Conservation (phyloP, 1,284 basidiomycete genomes). For the Inonotus hispidus region DNA sequence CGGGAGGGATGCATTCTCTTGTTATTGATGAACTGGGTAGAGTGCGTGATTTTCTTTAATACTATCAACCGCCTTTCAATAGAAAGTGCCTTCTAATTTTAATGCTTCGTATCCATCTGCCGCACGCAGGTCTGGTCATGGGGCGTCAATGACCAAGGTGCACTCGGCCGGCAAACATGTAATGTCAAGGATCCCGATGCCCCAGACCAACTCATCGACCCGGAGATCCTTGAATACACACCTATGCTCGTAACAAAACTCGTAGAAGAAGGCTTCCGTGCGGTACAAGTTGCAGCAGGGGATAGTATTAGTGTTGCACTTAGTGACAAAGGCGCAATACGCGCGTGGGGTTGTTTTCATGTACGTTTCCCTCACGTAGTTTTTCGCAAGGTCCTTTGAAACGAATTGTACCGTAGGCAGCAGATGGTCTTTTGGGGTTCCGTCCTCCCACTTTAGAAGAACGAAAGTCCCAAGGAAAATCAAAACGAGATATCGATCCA, state of each 20-base stretch:
- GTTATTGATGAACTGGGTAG: constrained; percentile 42
- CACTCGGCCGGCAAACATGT: constrained; percentile 43
- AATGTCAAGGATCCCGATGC: constrained; percentile 34
- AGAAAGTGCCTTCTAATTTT: background rate
- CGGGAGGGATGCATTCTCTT: constrained; percentile 48
- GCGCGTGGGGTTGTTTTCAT: constrained; percentile 55
- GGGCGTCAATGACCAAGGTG: constrained; percentile 57
- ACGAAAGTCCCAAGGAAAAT: background rate
- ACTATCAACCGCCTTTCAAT: background rate
- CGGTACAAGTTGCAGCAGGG: constrained; percentile 46
- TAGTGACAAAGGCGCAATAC: constrained; percentile 42
- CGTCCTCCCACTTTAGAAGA: constrained; percentile 33
- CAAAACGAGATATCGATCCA: constrained; percentile 15
- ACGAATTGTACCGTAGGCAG: constrained; percentile 43
- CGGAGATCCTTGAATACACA: constrained; percentile 46
- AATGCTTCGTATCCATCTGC: background rate
- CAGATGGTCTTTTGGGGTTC: constrained; percentile 32
- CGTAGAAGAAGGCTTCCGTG: constrained; percentile 41
- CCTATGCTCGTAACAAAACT: constrained; percentile 41
- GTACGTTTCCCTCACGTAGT: constrained; percentile 30
- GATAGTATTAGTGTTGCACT: constrained; percentile 47
- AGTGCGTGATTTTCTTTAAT: constrained; percentile 27
- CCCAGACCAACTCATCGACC: constrained; percentile 32
- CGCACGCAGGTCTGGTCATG: constrained; percentile 39
- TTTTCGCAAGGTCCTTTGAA: constrained; percentile 29